These are phyloP conservation scores for Jamesozyma jinghongensis DNA, from an alignment of 805 yeast genomes.

Conservation along the genomic window DNA sequence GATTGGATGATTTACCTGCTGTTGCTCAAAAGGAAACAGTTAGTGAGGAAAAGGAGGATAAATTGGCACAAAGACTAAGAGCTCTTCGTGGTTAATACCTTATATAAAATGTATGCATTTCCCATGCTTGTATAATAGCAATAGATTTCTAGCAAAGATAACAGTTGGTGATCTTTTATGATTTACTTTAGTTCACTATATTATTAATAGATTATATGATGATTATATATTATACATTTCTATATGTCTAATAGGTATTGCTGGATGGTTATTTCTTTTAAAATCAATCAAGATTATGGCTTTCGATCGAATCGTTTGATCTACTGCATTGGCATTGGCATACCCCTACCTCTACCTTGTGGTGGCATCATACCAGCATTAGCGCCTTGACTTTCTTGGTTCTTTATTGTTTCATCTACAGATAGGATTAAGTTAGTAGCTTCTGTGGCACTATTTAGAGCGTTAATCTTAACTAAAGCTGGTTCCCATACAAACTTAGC, in stretches of 20 bases:
- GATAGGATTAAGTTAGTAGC: constrained; percentile 88
- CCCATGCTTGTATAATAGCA: neutral
- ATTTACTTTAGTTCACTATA: neutral
- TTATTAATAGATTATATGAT: neutral
- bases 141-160: no score
- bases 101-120: no score
- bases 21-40: constrained; percentile 44
- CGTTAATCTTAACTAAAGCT: constrained; percentile 83
- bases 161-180: no score
- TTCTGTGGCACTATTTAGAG: constrained; percentile 92
- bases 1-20: constrained; percentile 40
- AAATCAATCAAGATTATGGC: no score
- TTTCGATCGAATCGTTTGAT: no score
- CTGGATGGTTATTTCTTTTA: no score
- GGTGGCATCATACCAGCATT: constrained; percentile 42
- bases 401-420: constrained; percentile 90
- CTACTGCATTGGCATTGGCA: constrained; percentile 35
- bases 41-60: constrained; percentile 73
- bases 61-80: constrained; percentile 75
- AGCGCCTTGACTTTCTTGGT: constrained; percentile 52
- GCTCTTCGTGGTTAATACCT: constrained; percentile 55
- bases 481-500: constrained; percentile 96
- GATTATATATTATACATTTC: neutral
- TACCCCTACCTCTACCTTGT: constrained; percentile 64
- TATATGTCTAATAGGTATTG: neutral